These are phyloP conservation scores for Cucurbita ficifolia DNA, from an alignment of 306 rosid species.

Conservation along the genomic window DNA sequence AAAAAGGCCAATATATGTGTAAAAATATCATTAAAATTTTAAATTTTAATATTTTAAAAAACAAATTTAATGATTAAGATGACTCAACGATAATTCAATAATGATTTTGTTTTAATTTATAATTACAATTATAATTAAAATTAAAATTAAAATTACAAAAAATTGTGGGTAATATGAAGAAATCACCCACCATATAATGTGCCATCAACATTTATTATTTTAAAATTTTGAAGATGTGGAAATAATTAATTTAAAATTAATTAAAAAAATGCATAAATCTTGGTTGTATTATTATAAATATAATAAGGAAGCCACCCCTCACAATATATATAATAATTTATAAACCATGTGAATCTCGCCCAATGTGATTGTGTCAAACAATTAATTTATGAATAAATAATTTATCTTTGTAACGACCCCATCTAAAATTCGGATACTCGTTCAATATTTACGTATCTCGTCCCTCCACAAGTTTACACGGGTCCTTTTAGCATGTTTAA, in stretches of 20 bases:
- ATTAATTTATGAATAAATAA: neutral
- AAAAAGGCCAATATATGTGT: neutral
- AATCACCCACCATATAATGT: too few relatives aligned
- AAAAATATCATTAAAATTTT: too few relatives aligned
- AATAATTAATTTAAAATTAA: neutral
- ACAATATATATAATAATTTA: neutral
- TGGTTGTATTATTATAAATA: neutral
- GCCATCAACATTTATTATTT: neutral
- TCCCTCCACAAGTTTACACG: too few relatives aligned
- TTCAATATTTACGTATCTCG: too few relatives aligned
- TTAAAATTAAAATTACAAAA: neutral
- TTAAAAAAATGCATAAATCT: neutral
- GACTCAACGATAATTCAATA: too few relatives aligned
- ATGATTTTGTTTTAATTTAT: neutral
- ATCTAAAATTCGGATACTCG: too few relatives aligned
- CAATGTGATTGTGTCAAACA: neutral
- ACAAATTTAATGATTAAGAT: too few relatives aligned
- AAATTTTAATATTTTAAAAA: too few relatives aligned
- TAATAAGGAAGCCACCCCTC: neutral
- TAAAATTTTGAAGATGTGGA: neutral
- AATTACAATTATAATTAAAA: neutral
- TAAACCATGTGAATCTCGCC: neutral
- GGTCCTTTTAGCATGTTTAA: too few relatives aligned
- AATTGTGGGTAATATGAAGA: neutral
- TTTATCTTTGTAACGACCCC: too few relatives aligned